Base-by-base conservation (phyloP, 371 early-diverging fungal genomes). In the Syncephalastrum contaminatum region DNA sequence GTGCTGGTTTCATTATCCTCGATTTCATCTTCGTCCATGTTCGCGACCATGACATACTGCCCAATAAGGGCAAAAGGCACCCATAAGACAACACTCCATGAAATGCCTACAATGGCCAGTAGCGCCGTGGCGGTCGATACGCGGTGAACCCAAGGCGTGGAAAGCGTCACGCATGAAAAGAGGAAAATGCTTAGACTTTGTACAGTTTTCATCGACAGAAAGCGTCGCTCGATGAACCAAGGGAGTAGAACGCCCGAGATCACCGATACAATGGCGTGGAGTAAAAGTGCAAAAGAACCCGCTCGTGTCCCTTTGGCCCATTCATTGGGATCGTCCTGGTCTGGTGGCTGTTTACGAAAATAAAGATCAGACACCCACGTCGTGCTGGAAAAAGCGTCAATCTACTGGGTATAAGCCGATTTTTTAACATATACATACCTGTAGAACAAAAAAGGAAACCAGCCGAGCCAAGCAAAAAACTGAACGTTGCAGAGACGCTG, bases 401-500 rank as follows among this genome's bases (percentile, higher is more conserved):
- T 30, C 3, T 10, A 30, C 36, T 0, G 0, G 10, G 0, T 0
- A 0, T 0, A 30, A 12, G 36, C 1, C 36, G 16, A 25, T 25
- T 15, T 43, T 43, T 15, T 19, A 4, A 41, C 18, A 6, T 3
- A 5, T 8, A 14, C 50, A 22, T 59, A 67, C 55, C 70, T 68
- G 57, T 77, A 80, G 44, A 80, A 77, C 8, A 80, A 52, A 54
- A 80, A 77, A 8, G 89, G 87, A 62, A 90, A 90, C 85, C 88
- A 87, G 3, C 84, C 88, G 62, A 88, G 65, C 88, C 88, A 90
- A 4, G 82, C 80, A 61, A 82, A 86, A 51, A 90, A 82, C 56
- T 90, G 90, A 3, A 84, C 80, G 52, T 82, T 80, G 60, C 88
- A 88, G 18, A 90, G 73, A 51, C 66, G 48, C 45, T 81, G 81